These are phyloP conservation scores for Mycosarcoma mackinlayi DNA, from an alignment of 1,284 basidiomycete species.

Conservation along the genomic window DNA sequence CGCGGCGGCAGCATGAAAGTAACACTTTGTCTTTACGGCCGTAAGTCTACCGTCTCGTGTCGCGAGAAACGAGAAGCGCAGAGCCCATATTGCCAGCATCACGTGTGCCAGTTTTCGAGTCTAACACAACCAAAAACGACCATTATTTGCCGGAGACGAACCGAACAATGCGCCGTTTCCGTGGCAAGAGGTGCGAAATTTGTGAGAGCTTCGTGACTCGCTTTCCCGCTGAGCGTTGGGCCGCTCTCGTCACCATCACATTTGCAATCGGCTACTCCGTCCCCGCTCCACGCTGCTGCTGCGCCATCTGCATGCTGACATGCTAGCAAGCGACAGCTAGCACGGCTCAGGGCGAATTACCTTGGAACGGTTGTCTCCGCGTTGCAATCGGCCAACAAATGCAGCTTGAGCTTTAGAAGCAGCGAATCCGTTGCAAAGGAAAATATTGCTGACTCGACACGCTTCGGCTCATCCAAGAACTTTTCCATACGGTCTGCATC, in stretches of 20 bases:
- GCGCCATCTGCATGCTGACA: too few species aligned
- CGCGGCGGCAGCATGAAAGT: constrained; percentile 1
- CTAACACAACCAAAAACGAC: too few species aligned
- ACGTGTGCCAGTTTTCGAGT: too few species aligned
- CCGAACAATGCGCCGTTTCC: constrained; percentile 36
- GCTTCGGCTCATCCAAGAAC: constrained; percentile 12
- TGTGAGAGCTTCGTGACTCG: neutral
- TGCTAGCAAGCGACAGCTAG: too few species aligned
- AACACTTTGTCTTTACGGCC: constrained; percentile 12
- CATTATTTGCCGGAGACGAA: constrained; percentile 24
- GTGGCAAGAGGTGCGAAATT: neutral
- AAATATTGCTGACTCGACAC: constrained; percentile 24
- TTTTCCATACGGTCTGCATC: constrained; percentile 2
- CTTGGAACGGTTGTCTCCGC: too few species aligned
- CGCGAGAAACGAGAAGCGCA: too few species aligned
- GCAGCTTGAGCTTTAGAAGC: neutral
- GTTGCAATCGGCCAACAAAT: too few species aligned
- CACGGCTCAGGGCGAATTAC: too few species aligned
- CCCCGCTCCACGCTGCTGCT: neutral
- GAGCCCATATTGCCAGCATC: neutral
- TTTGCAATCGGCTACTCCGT: constrained; percentile 6
- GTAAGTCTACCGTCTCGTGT: too few species aligned
- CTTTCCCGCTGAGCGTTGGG: neutral
- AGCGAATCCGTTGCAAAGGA: too few species aligned
- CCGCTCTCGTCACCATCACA: neutral